phyloP scores from a whole-genome alignment of 202 grass and related monocot genomes.

The Cymbopogon flexuosus region DNA sequence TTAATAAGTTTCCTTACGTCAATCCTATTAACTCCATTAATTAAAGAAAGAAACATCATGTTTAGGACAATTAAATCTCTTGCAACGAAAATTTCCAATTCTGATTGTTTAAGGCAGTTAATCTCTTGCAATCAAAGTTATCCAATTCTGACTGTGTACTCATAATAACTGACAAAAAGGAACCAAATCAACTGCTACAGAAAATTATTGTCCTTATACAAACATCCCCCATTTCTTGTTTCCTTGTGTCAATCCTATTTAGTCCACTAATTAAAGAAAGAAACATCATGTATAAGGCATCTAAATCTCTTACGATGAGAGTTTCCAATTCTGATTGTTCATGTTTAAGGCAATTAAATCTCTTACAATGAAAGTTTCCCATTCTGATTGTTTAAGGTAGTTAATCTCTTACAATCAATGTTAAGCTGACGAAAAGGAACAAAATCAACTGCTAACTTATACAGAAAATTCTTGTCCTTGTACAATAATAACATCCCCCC shows the following conservation, averaged over 20 bases:
- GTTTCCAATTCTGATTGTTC: too few species aligned
- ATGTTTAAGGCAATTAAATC: conserved; percentile 23
- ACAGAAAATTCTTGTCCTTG: not conserved
- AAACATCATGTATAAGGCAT: too few species aligned
- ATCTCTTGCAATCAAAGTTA: not conserved
- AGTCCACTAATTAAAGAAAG: too few species aligned
- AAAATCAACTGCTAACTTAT: not conserved
- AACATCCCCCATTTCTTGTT: too few species aligned
- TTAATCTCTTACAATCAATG: not conserved
- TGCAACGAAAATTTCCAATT: not conserved
- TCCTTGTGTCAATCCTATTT: too few species aligned
- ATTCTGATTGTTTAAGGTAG: not conserved
- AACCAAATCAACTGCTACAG: too few species aligned
- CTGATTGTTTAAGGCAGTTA: not conserved
- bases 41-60: not conserved
- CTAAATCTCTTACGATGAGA: too few species aligned
- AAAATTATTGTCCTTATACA: too few species aligned
- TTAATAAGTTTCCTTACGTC: not conserved
- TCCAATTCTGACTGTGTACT: not conserved
- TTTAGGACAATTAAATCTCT: conserved; percentile 25
- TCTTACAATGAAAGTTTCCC: not conserved
- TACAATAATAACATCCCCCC: not conserved
- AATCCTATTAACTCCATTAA: not conserved
- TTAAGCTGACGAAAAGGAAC: too few species aligned
- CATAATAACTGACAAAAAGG: not conserved